Base-by-base conservation (phyloP, 331 rosid genomes). In the Malus hybrid region DNA sequence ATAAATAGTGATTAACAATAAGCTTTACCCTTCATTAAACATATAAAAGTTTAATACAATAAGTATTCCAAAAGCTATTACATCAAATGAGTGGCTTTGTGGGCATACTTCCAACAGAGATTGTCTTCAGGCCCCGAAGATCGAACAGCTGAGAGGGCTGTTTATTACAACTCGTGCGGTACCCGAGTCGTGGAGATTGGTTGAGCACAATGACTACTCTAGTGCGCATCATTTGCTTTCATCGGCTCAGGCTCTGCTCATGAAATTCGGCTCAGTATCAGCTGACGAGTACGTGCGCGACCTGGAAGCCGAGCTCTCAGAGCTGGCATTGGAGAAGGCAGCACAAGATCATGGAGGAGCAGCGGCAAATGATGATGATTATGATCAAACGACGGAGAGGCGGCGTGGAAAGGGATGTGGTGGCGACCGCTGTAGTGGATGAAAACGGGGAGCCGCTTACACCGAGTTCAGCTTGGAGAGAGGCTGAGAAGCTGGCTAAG, bases 401-500 rank as follows among this genome's bases (percentile, higher is more conserved):
- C 2, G 39, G 76, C n/a, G 71, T 73, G 71, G 91, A 88, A n/a
- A 81, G 70, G 73, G 90, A 89, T 6, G 19, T 7, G 32, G 56
- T 16, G 7, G 54, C 62, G 7, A 64, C 55, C 3, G 55, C 60
- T 0, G 7, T 82, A 27, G 90, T 82, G 55, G 96, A 90, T 15
- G 97, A 92, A 50, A 90, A 92, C 13, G 97, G 96, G 0, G 97
- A 94, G 80, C 97, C 97, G 70, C 86, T 94, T 2, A 94, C 99
- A 29, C 99, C 99, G 0, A 86, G 93, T 0, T 94, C 99, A 71
- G 99, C 99, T 56, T 94, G 99, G 99, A 83, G 93, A 71, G 97
- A 96, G 39, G 99, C 99, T 29, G 99, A 94, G 92, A 90, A 85
- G 93, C 85, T 94, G 82, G 99, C 99, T 76, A 92, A 89, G 75